These are phyloP conservation scores for Trichosporon faecale DNA, from an alignment of 1,284 basidiomycete genomes.

Conservation along the genomic window DNA sequence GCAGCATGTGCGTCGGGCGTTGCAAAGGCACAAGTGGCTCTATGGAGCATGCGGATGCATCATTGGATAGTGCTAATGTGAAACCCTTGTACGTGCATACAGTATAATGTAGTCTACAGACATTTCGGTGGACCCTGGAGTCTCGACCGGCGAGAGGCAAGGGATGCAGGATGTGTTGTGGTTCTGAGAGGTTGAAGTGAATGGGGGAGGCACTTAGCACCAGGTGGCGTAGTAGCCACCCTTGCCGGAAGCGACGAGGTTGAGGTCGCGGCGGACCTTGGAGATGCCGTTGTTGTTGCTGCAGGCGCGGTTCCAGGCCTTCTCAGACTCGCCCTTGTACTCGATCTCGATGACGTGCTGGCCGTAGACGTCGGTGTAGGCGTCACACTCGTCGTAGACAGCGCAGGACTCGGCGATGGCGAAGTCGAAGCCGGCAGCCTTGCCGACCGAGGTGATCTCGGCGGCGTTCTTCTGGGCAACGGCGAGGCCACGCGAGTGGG, in stretches of 20 bases:
- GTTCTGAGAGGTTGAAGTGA: not conserved
- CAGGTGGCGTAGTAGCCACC: slow-evolving; percentile 2
- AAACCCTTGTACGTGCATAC: not conserved
- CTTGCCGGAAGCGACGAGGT: slow-evolving; percentile 1
- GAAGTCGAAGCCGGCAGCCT: slow-evolving; percentile 9
- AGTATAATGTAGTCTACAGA: not conserved
- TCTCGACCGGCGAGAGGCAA: not conserved
- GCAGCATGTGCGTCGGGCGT: not conserved
- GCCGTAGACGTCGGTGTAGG: slow-evolving; percentile 7
- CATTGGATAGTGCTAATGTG: not conserved
- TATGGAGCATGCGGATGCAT: not conserved
- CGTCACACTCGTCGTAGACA: not conserved
- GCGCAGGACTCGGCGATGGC: slow-evolving; percentile 8
- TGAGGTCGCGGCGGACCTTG: slow-evolving; percentile 5
- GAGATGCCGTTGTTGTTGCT: not conserved
- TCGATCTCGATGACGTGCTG: slow-evolving; percentile 7
- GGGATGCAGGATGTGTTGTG: slow-evolving; percentile 3
- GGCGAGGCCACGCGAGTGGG: slow-evolving; percentile 3
- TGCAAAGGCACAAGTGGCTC: not conserved
- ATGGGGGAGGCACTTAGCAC: not conserved
- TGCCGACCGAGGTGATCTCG: slow-evolving; percentile 3
- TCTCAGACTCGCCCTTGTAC: slow-evolving; percentile 5
- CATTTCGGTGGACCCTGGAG: not conserved
- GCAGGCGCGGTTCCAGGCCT: slow-evolving; percentile 1
- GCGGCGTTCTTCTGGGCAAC: slow-evolving; percentile 10